Conservation (phyloP, 495 filamentous ascomycete species). For the Penicillium roqueforti region DNA sequence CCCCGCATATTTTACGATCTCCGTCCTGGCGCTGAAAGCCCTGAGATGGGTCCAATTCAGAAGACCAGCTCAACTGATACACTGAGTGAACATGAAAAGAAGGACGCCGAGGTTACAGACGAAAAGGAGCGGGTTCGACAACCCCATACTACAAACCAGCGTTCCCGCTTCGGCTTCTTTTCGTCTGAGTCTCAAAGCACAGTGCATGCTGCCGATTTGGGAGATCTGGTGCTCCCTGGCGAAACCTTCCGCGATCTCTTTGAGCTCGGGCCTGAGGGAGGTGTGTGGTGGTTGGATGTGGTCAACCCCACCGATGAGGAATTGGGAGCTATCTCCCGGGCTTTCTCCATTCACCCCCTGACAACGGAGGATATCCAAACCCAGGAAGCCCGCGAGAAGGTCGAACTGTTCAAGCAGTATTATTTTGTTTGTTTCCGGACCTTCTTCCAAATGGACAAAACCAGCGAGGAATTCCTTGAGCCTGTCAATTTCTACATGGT, state of each 20-base stretch:
- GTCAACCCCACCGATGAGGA: conserved; percentile 87
- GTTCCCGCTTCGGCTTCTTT: conserved; percentile 89
- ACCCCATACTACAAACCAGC: conserved; percentile 48
- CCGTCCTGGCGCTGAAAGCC: conserved; percentile 36
- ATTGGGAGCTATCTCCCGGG: conserved; percentile 78
- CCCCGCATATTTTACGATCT: conserved; percentile 63
- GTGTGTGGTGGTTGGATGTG: conserved; percentile 95
- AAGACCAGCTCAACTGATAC: conserved; percentile 28
- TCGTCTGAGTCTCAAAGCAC: conserved; percentile 88
- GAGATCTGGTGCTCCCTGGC: conserved; percentile 79
- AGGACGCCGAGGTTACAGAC: conserved; percentile 23
- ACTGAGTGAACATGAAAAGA: conserved; percentile 19
- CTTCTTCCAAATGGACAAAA: conserved; percentile 77
- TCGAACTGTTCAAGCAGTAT: conserved; percentile 94
- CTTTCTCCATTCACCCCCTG: conserved; percentile 89
- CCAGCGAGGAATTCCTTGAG: conserved; percentile 72
- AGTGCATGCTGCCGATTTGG: conserved; percentile 83
- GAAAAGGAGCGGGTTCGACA: conserved; percentile 33
- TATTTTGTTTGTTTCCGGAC: conserved; percentile 97
- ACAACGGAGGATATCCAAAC: conserved; percentile 92
- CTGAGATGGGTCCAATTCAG: conserved; percentile 28
- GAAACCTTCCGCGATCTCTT: conserved; percentile 89
- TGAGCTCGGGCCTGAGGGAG: conserved; percentile 64
- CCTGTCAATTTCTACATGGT: conserved; percentile 95
- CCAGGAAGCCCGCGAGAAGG: conserved; percentile 94